Base-by-base conservation (phyloP, 2,329 filamentous ascomycete genomes). In the Lachnellula arida region DNA sequence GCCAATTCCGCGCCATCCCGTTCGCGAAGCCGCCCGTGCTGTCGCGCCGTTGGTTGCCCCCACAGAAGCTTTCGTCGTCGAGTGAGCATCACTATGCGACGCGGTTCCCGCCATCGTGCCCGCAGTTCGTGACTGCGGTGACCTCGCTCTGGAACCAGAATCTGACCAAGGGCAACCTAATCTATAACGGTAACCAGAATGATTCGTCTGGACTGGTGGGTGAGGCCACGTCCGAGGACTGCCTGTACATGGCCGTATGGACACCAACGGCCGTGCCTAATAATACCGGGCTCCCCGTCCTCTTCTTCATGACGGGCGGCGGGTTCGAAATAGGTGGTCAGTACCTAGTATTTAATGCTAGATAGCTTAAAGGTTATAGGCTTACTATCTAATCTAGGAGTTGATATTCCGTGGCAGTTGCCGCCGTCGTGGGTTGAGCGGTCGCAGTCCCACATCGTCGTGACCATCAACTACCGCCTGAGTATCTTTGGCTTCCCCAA, bases 21-120 rank as follows among this genome's bases (percentile, higher is more conserved):
- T 82, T 76, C 63, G 79, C 79, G 3, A 74, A 78, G 58, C 75
- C 79, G 40, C 79, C 79, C 0, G 71, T 76, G 23, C 76, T 74
- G 0, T 64, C 74, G 55, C 70, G 81, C 49, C 74, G 80, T 6
- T 65, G 63, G 50, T 52, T 59, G 5, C 63, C 64, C 5, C 60
- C 65, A n/a, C 59, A 64, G 46, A 46, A 43, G 15, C 47, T 54
- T 8, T 28, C 51, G 15, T 35, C 50, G n/a, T 39, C 52, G 2
- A 39, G 6, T 4, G 58, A 60, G 28, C 48, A 55, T 19, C 54
- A 60, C 11, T 42, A 55, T 43, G 58, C 64, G 12, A 60, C 58
- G 23, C 7, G 49, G 7, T 68, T 61, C 46, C 58, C 56, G 1
- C 49, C 46, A n/a, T 64, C 63, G 19, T 68, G 66, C 44, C 34